Conservation (phyloP, 192 early-diverging fungal genomes). For the Backusella psychrophila region DNA sequence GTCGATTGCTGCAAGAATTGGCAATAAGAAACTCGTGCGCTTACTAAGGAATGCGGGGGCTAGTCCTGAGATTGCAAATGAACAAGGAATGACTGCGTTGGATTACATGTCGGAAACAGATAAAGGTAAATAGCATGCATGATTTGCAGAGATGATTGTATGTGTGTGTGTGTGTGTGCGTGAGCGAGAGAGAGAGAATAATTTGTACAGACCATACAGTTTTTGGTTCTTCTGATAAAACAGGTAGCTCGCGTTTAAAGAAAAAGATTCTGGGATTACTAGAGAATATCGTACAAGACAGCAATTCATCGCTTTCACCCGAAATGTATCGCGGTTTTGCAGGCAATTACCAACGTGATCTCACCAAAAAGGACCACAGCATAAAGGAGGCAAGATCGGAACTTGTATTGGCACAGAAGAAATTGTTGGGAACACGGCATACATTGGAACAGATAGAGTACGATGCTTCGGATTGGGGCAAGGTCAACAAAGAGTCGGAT, state of each 20-base stretch:
- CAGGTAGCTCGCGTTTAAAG: not conserved
- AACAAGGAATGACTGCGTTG: conserved; percentile 61
- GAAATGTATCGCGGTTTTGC: conserved; percentile 43
- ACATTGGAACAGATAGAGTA: conserved; percentile 28
- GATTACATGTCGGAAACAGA: conserved; percentile 38
- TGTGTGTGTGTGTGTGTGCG: too few species aligned
- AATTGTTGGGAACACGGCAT: conserved; percentile 32
- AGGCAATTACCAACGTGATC: conserved; percentile 43
- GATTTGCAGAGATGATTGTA: not conserved
- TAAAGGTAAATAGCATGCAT: not conserved
- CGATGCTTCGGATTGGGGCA: conserved; percentile 25
- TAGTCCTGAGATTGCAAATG: conserved; percentile 62
- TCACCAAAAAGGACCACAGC: conserved; percentile 42
- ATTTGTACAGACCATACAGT: conserved; percentile 2
- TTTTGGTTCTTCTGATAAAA: not conserved
- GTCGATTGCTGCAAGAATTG: conserved; percentile 61
- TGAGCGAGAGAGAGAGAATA: not conserved
- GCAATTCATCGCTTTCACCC: conserved; percentile 26
- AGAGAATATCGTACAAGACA: not conserved
- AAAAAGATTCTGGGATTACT: conserved; percentile 9
- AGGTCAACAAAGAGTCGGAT: conserved; percentile 27
- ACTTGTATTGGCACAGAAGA: conserved; percentile 28
- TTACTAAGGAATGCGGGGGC: conserved; percentile 62
- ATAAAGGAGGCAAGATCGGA: conserved; percentile 33
- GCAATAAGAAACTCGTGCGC: conserved; percentile 57